A percentile compares a stretch with the other conserved stretches of the same genome.
These are phyloP conservation scores for Calonectria fujianensis DNA, from an alignment of 2,329 filamentous ascomycete species.

Conservation along the genomic window DNA sequence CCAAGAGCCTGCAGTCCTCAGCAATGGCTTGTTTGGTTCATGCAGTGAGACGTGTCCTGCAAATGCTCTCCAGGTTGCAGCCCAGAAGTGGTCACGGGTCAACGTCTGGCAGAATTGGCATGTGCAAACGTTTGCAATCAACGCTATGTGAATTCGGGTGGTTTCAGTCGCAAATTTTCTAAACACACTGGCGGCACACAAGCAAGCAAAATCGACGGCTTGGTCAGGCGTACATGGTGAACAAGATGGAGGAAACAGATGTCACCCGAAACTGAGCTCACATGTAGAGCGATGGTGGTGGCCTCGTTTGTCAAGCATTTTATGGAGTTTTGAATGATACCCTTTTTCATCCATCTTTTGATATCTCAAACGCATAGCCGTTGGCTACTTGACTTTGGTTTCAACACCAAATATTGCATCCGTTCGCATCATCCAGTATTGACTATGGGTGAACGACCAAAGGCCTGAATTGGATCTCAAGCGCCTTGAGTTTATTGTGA, in stretches of 20 bases:
- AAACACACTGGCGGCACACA: background rate
- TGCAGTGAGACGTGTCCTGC: background rate
- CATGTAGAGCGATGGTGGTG: constrained; percentile 10
- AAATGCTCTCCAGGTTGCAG: background rate
- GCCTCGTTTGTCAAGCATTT: constrained; percentile 27
- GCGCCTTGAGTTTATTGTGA: background rate
- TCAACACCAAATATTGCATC: background rate
- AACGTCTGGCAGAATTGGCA: background rate
- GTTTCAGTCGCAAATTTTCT: background rate
- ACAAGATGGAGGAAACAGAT: background rate
- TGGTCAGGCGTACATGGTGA: background rate
- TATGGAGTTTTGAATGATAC: constrained; percentile 49
- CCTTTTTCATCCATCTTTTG: constrained; percentile 34
- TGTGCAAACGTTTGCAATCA: constrained; percentile 3
- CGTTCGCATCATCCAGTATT: background rate
- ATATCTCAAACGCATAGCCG: constrained; percentile 1
- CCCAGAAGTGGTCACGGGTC: background rate
- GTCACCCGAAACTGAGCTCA: constrained; percentile 5
- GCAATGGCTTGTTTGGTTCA: background rate
- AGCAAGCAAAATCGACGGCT: background rate
- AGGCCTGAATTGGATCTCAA: no score
- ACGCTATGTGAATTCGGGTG: no score
- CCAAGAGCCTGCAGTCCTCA: background rate
- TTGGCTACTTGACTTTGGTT: constrained; percentile 9
- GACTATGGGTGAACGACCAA: background rate